Conservation (phyloP, 2,329 filamentous ascomycete species). For the Beauveria rudraprayagi region DNA sequence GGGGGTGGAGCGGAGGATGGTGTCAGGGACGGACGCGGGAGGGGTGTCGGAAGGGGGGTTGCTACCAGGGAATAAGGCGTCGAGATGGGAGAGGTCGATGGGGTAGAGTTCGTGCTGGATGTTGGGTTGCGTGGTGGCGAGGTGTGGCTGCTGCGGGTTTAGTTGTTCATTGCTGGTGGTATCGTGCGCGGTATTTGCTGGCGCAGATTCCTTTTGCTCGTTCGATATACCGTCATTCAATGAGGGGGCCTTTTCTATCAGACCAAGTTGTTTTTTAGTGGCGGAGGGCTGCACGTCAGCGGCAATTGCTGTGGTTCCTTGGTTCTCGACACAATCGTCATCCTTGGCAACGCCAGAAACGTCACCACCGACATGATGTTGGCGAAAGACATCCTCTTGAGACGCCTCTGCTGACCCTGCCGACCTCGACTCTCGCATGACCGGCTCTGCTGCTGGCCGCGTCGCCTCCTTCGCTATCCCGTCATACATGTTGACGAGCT, state of each 20-base stretch:
- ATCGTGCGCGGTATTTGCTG: too few relatives aligned
- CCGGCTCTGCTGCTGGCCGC: background rate
- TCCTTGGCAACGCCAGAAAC: background rate
- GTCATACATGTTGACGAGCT: conserved; percentile 43
- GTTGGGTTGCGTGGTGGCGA: background rate
- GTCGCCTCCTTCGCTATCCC: conserved; percentile 26
- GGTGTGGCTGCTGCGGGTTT: background rate
- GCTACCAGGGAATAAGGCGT: conserved; percentile 25
- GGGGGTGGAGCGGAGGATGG: conserved; percentile 38
- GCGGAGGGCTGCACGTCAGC: background rate
- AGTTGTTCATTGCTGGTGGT: background rate
- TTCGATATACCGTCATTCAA: background rate
- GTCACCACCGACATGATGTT: background rate
- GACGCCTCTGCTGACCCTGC: background rate
- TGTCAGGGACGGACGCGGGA: conserved; percentile 34
- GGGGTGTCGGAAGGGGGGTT: conserved; percentile 18
- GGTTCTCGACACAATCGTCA: background rate
- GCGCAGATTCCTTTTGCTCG: background rate
- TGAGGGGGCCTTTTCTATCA: background rate
- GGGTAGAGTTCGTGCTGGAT: conserved; percentile 17
- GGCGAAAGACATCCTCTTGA: background rate
- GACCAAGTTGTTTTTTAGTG: background rate
- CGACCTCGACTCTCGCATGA: background rate
- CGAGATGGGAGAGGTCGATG: conserved; percentile 27
- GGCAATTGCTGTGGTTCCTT: too few relatives aligned